Conservation (phyloP, 2,329 filamentous ascomycete species). For the Ploettnerulaceae sp. region DNA sequence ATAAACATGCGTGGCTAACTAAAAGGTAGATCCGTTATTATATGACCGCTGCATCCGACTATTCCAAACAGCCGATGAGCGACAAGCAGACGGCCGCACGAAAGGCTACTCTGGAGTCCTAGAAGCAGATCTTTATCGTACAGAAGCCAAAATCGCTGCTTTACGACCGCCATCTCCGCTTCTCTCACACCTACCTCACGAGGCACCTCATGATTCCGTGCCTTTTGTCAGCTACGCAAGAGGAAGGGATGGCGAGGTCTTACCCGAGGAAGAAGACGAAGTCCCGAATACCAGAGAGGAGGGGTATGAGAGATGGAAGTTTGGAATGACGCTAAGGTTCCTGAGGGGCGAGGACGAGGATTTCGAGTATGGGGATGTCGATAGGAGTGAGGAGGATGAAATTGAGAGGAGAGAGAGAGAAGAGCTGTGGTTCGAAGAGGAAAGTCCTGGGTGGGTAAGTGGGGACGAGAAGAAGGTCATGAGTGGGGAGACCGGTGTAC, state of each 20-base stretch:
- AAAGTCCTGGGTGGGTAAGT: conserved; percentile 2
- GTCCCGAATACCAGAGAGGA: conserved; percentile 32
- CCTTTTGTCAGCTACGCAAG: conserved; percentile 28
- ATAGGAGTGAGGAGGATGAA: conserved; percentile 33
- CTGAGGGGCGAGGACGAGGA: conserved; percentile 34
- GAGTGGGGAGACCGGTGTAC: conserved; percentile 34
- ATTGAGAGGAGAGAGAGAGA: conserved; percentile 33
- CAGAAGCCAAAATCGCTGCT: conserved; percentile 34
- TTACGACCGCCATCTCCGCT: conserved; percentile 14
- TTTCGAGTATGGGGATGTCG: conserved; percentile 33
- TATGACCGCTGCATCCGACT: conserved; percentile 34
- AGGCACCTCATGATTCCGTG: conserved; percentile 4
- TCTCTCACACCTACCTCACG: too few species aligned
- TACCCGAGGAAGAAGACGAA: conserved; percentile 33
- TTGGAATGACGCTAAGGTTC: conserved; percentile 34
- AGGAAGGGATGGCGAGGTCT: conserved; percentile 27
- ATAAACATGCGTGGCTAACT: conserved; percentile 12
- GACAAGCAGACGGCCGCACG: conserved; percentile 34
- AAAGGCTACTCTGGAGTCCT: conserved; percentile 35
- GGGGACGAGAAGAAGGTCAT: conserved; percentile 11
- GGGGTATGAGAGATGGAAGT: conserved; percentile 33
- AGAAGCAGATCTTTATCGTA: conserved; percentile 35
- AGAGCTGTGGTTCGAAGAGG: conserved; percentile 30
- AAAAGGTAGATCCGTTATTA: conserved; percentile 32
- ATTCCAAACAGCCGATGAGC: conserved; percentile 33